phyloP scores from a whole-genome alignment of 148 eudicot genomes.

The Hydrangea macrophylla region DNA sequence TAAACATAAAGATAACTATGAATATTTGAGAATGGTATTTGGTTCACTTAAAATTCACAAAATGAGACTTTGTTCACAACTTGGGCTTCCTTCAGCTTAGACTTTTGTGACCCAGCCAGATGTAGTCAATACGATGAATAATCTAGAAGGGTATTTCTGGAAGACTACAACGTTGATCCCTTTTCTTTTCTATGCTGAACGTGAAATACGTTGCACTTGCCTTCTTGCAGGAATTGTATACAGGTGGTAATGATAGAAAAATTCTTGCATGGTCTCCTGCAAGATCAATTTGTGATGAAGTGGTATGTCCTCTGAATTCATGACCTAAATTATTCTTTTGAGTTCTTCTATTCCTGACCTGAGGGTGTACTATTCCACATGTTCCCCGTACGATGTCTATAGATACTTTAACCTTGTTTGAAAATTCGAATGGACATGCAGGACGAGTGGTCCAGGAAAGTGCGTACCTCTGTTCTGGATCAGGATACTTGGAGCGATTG shows the following conservation, averaged over 20 bases:
- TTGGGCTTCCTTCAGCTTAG: neutral
- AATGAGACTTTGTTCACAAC: neutral
- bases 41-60: too few relatives aligned
- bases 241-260: constrained; percentile 88
- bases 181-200: constrained; percentile 5
- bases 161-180: too few relatives aligned
- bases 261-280: constrained; percentile 94
- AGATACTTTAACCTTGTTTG: constrained; percentile 4
- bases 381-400: too few relatives aligned
- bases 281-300: constrained; percentile 42
- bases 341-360: neutral
- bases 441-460: constrained; percentile 42
- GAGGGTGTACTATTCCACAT: neutral
- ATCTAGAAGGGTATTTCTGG: neutral
- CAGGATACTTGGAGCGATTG: constrained; percentile 95
- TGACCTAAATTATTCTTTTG: neutral
- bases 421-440: constrained; percentile 26
- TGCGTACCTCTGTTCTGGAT: constrained; percentile 40
- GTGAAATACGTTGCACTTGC: constrained; percentile 1
- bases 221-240: constrained; percentile 72
- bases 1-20: neutral
- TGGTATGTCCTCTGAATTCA: constrained; percentile 28
- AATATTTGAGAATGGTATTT: neutral
- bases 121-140: neutral
- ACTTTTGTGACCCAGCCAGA: neutral